phyloP scores from a whole-genome alignment of 2,329 filamentous ascomycete genomes.

The Penicillium sp. region DNA sequence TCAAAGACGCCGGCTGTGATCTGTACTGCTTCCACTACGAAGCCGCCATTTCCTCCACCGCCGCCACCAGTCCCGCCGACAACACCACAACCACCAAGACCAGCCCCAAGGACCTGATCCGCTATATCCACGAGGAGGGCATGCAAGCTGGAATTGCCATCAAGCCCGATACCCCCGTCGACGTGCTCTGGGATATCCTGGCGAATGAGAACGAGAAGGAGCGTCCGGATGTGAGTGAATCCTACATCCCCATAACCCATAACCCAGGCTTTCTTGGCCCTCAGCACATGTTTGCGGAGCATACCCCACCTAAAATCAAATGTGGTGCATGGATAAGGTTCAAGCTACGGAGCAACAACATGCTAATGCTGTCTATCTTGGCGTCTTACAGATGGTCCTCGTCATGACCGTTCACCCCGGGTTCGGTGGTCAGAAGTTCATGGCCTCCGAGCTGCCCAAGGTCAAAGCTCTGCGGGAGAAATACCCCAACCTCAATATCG shows the following conservation, averaged over 20 bases:
- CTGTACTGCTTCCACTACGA: slow-evolving; percentile 99
- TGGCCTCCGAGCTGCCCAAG: slow-evolving; percentile 90
- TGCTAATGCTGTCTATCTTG: no score
- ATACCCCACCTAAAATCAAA: no score
- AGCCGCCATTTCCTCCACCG: slow-evolving; percentile 73
- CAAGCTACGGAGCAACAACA: no score
- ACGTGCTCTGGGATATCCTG: slow-evolving; percentile 84
- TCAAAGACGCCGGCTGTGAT: slow-evolving; percentile 87
- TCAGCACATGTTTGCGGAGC: no score
- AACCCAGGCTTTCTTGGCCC: no score
- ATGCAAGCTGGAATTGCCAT: slow-evolving; percentile 90
- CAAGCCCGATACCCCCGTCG: slow-evolving; percentile 82
- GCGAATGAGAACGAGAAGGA: slow-evolving; percentile 65
- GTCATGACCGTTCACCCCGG: slow-evolving; percentile 98
- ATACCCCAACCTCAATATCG: slow-evolving; percentile 90
- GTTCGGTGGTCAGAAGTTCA: slow-evolving; percentile 97
- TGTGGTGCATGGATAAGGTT: no score
- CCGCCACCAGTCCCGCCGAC: slow-evolving; percentile 67
- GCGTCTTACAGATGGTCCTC: slow-evolving; percentile 69
- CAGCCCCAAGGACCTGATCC: slow-evolving; percentile 72
- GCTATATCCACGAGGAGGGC: slow-evolving; percentile 79
- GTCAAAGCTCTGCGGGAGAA: slow-evolving; percentile 70
- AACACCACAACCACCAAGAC: slow-evolving; percentile 60
- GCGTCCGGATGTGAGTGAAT: slow-evolving; percentile 68
- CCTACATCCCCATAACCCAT: neutral